Evolutionary conservation across 306 rosid genomes (phyloP).

Genomic region (Vachellia collinsii): DNA sequence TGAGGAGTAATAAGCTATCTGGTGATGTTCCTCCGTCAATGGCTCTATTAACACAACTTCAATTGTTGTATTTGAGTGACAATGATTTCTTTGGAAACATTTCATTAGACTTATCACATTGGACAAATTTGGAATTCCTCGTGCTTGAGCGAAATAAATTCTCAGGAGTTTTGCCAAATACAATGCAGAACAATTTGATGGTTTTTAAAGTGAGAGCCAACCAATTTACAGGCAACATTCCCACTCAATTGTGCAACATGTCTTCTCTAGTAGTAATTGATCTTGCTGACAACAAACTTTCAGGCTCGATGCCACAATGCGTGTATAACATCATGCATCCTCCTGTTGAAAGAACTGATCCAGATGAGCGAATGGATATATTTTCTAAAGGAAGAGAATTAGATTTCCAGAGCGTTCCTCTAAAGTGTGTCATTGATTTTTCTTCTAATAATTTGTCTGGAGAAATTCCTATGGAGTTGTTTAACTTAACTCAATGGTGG

Average conservation of each 20-base stretch:
- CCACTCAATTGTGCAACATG: background rate
- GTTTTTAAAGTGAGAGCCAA: background rate
- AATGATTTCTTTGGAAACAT: background rate
- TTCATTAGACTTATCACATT: background rate
- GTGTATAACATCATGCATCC: background rate
- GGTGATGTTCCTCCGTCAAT: background rate
- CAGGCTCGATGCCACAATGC: background rate
- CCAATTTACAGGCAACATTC: background rate
- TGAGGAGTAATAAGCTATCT: constrained; percentile 17
- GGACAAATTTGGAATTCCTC: background rate
- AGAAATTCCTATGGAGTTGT: too few relatives aligned
- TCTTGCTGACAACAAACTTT: background rate
- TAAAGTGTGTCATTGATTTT: too few relatives aligned
- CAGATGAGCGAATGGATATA: too few relatives aligned
- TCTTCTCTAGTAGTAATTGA: background rate
- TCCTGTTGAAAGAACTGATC: too few relatives aligned
- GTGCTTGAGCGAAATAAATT: background rate
- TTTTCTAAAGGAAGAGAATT: too few relatives aligned
- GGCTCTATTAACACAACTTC: background rate
- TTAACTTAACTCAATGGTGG: too few relatives aligned
- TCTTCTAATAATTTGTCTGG: too few relatives aligned
- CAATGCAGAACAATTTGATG: background rate
- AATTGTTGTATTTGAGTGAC: background rate
- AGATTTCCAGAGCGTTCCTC: too few relatives aligned
- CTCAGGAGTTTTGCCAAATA: background rate